These are phyloP conservation scores for Verticillium longisporum DNA, from an alignment of 2,329 filamentous ascomycete species.

Conservation along the genomic window DNA sequence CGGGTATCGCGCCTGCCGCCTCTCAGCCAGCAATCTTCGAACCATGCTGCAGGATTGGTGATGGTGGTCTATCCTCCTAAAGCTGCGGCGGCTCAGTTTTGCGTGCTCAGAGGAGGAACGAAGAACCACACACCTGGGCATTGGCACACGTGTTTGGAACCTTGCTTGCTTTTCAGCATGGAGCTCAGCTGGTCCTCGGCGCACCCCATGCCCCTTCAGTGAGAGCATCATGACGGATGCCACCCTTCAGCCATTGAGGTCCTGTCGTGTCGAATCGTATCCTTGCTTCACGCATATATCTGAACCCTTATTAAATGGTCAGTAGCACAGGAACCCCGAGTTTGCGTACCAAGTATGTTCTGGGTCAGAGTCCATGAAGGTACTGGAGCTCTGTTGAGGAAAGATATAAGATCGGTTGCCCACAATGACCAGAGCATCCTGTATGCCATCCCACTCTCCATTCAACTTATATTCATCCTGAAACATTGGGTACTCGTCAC, in stretches of 20 bases:
- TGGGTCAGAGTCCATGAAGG: background rate
- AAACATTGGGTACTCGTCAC: background rate
- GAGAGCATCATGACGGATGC: background rate
- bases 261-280: background rate
- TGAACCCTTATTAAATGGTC: background rate
- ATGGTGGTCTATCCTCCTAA: background rate
- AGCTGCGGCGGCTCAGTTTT: background rate
- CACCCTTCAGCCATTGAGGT: too few species aligned
- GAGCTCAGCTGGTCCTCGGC: background rate
- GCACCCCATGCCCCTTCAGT: background rate
- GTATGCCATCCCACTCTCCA: background rate
- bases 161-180: background rate
- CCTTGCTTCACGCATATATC: background rate
- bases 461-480: background rate
- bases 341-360: background rate
- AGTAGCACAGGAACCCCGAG: background rate
- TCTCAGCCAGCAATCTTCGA: background rate
- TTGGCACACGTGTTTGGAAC: background rate
- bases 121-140: background rate
- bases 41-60: background rate
- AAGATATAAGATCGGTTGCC: background rate
- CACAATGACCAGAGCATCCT: background rate
- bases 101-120: background rate
- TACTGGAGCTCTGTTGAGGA: background rate
- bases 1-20: background rate